A percentile compares a stretch with the other conserved stretches of the same genome.
These are phyloP conservation scores for Tylopilus sp. DNA, from an alignment of 1,284 basidiomycete species.

Conservation along the genomic window DNA sequence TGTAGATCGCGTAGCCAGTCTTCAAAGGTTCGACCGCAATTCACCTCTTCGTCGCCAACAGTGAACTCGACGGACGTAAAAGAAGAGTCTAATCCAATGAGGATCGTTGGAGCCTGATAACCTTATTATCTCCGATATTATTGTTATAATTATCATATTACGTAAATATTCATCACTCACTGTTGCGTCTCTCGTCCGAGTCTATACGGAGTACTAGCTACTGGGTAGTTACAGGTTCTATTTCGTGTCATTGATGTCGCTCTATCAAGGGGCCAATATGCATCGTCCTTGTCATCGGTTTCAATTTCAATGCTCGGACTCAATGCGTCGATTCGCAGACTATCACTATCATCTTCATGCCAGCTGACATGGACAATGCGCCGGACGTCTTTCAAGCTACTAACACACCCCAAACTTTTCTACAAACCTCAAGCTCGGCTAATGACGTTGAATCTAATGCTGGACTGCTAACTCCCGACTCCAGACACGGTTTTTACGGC, in stretches of 20 bases:
- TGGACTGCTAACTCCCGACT: constrained; percentile 50
- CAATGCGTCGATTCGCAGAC: not conserved
- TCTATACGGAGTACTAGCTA: too few species aligned
- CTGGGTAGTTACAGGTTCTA: too few species aligned
- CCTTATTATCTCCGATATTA: constrained; percentile 22
- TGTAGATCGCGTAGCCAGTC: constrained; percentile 19
- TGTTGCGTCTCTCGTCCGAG: too few species aligned
- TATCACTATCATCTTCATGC: constrained; percentile 15
- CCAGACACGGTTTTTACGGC: constrained; percentile 67
- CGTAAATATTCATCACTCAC: constrained; percentile 2
- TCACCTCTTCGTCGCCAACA: constrained; percentile 20
- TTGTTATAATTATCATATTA: constrained; percentile 15
- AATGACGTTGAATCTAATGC: constrained; percentile 16
- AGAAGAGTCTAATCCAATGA: constrained; percentile 24
- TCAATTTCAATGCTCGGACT: constrained; percentile 5
- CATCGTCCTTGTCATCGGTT: constrained; percentile 4
- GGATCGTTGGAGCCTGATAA: constrained; percentile 25
- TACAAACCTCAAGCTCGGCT: constrained; percentile 4
- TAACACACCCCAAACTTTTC: not conserved
- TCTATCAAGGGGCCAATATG: constrained; percentile 15
- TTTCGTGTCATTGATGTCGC: too few species aligned
- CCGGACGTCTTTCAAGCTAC: not conserved
- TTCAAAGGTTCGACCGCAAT: constrained; percentile 9
- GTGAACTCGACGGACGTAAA: constrained; percentile 33
- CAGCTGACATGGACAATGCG: not conserved